Percentiles rank a stretch among this genome's conserved stretches.
Evolutionary conservation across 163 green algal genomes (phyloP).

Genomic region (Chlorella variabilis): DNA sequence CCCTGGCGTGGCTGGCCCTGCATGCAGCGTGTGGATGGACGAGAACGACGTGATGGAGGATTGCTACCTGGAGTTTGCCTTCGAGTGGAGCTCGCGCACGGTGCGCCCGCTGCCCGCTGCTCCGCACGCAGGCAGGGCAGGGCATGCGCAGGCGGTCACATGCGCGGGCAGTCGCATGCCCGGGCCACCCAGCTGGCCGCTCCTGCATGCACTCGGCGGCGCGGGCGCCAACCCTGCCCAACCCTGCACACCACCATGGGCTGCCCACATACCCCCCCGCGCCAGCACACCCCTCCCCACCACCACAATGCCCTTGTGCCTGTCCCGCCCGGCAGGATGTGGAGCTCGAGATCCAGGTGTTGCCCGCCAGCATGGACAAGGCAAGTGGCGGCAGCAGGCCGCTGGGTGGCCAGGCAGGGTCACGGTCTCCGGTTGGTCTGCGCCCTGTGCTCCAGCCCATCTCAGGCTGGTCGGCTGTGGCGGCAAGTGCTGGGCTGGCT

Average conservation of each 20-base stretch:
- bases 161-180: background rate
- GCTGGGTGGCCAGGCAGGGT: too few relatives aligned
- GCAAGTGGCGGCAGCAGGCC: background rate
- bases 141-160: too few relatives aligned
- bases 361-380: constrained; percentile 42
- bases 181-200: too few relatives aligned
- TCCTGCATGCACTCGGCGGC: too few relatives aligned
- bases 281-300: too few relatives aligned
- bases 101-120: background rate
- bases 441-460: too few relatives aligned
- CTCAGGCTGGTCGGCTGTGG: too few relatives aligned
- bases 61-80: constrained; percentile 49
- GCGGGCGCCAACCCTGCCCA: too few relatives aligned
- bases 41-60: constrained; percentile 50
- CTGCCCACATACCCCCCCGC: too few relatives aligned
- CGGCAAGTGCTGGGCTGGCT: background rate
- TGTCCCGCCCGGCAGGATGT: constrained; percentile 39
- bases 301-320: too few relatives aligned
- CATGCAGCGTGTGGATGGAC: constrained; percentile 21
- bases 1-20: background rate
- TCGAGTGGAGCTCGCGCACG: constrained; percentile 49
- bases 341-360: constrained; percentile 53
- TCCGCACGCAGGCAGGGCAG: background rate
- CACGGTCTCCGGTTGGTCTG: too few relatives aligned
- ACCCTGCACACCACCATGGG: too few relatives aligned